Conservation (phyloP, 1,284 basidiomycete species). For the Paramarasmius palmivorus region DNA sequence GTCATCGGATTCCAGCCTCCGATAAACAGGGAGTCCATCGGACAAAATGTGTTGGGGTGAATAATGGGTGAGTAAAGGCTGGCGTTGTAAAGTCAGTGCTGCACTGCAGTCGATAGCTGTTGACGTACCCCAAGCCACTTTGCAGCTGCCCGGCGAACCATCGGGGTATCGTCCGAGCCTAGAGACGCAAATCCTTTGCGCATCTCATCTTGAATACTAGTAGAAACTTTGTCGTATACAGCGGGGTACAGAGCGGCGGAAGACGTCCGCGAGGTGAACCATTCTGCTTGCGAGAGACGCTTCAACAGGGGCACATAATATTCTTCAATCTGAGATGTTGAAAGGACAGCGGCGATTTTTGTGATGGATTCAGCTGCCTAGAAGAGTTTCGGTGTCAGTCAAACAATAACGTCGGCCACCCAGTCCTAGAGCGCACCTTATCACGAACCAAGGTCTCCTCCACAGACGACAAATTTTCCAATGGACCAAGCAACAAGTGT, state of each 20-base stretch:
- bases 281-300: constrained; percentile 91
- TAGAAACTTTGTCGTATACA: constrained; percentile 83
- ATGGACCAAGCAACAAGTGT: constrained; percentile 87
- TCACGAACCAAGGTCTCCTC: constrained; percentile 99
- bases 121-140: constrained; percentile 90
- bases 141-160: constrained; percentile 96
- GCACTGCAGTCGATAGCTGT: neutral
- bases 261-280: constrained; percentile 99
- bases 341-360: constrained; percentile 83
- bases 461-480: constrained; percentile 95
- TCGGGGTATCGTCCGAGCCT: constrained; percentile 95
- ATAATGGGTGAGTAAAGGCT: constrained; percentile 81
- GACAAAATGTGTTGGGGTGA: constrained; percentile 80
- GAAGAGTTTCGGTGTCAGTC: constrained; percentile 16
- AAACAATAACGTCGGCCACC: constrained; percentile 1
- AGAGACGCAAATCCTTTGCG: constrained; percentile 85
- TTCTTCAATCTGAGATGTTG: constrained; percentile 84
- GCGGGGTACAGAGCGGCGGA: constrained; percentile 93
- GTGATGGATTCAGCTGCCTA: constrained; percentile 97
- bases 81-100: constrained; percentile 15
- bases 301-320: constrained; percentile 91
- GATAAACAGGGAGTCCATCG: constrained; percentile 92
- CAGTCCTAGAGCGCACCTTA: constrained; percentile 63
- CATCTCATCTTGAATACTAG: constrained; percentile 84
- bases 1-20: constrained; percentile 93